Base-by-base conservation (phyloP, 345 rosid genomes). In the Excoecaria agallocha region DNA sequence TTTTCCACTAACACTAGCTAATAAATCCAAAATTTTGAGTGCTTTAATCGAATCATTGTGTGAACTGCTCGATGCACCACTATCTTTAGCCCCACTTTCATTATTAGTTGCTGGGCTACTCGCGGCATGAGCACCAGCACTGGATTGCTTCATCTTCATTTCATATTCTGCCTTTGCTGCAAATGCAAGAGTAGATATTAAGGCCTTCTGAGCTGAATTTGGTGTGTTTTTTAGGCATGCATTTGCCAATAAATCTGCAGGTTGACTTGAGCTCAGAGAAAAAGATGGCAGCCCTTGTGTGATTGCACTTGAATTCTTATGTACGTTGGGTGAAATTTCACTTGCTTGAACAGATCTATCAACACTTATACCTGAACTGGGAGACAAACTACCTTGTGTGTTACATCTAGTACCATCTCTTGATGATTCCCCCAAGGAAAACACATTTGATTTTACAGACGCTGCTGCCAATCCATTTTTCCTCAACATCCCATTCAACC, bases 111-210 rank as follows among this genome's bases (percentile, higher is more conserved):
- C 69, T 48, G 20, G 51, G 25, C 64, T 45, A 65, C 72, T 71
- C 54, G 72, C 72, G n/a, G 76, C 64, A 51, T 13, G 50, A 74
- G 71, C 71, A 59, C 70, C 57, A 59, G 2, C 68, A 8, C 64
- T 41, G 69, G 85, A 35, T 3, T 57, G 76, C 77, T 62, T 83
- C 76, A 55, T 78, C 77, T 81, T 85, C 60, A 70, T 80, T 52
- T 76, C 82, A 17, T 87, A 80, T 72, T 89, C 91, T 3, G 86
- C 77, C 83, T 84, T 89, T 24, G 89, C 85, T 5, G 88, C 92
- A 82, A 85, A 84, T 68, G 88, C 89, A 30, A 87, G 78, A 9
- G 94, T 87, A 1, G 96, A 87, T 68, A 82, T 63, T 22, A 90
- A 68, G 35, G 90, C 84, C 80, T 77, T 82, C 76, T 79, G 93